A percentile compares a stretch with the other conserved stretches of the same genome.
Conservation (phyloP, 345 rosid species). For the Arabidopsis suecica region DNA sequence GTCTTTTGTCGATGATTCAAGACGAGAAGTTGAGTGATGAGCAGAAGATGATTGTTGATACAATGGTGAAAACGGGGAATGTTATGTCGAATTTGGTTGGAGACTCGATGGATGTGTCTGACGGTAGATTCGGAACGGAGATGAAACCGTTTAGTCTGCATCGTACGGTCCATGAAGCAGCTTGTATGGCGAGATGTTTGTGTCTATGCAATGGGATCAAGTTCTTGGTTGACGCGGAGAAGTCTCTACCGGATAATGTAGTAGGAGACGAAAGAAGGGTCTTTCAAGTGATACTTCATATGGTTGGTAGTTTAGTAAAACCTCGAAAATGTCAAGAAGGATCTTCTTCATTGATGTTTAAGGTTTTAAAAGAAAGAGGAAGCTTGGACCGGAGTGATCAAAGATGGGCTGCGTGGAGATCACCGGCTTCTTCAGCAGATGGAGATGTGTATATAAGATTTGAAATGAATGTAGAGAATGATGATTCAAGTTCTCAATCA, state of each 20-base stretch:
- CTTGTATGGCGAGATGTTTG: slow-evolving; percentile 82
- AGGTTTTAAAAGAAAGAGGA: slow-evolving; percentile 62
- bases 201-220: slow-evolving; percentile 66
- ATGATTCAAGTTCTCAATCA: slow-evolving; percentile 42
- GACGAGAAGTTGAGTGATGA: slow-evolving; percentile 63
- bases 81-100: slow-evolving; percentile 80
- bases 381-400: slow-evolving; percentile 71
- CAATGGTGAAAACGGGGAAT: slow-evolving; percentile 79
- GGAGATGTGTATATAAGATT: slow-evolving; percentile 71
- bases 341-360: slow-evolving; percentile 52
- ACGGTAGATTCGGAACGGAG: slow-evolving; percentile 71
- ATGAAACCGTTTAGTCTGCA: slow-evolving; percentile 66
- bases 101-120: slow-evolving; percentile 83
- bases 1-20: slow-evolving; percentile 80
- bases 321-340: slow-evolving; percentile 55
- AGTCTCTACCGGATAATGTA: slow-evolving; percentile 73
- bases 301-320: slow-evolving; percentile 79
- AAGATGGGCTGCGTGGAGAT: slow-evolving; percentile 80
- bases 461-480: slow-evolving; percentile 56
- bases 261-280: slow-evolving; percentile 86
- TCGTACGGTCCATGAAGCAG: slow-evolving; percentile 70
- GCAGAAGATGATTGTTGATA: slow-evolving; percentile 68
- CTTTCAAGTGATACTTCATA: slow-evolving; percentile 87
- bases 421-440: slow-evolving; percentile 54
- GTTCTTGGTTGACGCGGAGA: slow-evolving; percentile 71